phyloP scores from a whole-genome alignment of 2,329 filamentous ascomycete species.

The Phyllosticta capitalensis region DNA sequence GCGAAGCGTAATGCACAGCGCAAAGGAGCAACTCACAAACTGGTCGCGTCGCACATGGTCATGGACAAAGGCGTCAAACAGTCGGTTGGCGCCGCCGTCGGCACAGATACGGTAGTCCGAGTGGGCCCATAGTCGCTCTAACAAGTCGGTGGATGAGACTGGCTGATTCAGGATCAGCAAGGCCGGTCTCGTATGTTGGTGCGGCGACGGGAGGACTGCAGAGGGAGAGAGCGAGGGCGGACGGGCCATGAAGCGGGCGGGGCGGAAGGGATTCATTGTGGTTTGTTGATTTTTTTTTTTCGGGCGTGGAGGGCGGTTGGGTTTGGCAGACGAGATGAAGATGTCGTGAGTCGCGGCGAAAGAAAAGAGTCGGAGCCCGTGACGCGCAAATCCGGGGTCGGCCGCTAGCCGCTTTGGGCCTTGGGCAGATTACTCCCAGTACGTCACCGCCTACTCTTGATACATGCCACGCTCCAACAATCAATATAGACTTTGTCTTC shows the following conservation, averaged over 20 bases:
- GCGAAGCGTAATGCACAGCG: neutral
- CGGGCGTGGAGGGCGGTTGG: neutral
- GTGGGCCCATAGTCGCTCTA: constrained; percentile 38
- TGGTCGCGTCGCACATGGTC: constrained; percentile 11
- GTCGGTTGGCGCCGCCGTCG: constrained; percentile 80
- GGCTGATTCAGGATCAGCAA: constrained; percentile 39
- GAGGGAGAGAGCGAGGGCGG: neutral
- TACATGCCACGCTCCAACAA: neutral
- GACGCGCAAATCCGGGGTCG: neutral
- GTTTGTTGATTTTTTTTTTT: neutral
- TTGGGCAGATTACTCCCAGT: neutral
- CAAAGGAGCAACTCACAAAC: constrained; percentile 21
- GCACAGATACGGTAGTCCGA: constrained; percentile 66
- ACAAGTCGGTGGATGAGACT: constrained; percentile 39
- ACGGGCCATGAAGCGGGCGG: constrained; percentile 19
- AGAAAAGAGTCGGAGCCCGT: neutral
- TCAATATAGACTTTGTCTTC: neutral
- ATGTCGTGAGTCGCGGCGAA: no score
- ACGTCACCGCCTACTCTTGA: neutral
- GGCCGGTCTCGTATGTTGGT: constrained; percentile 18
- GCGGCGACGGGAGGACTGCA: constrained; percentile 11
- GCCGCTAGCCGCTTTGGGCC: neutral
- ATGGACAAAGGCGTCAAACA: constrained; percentile 44
- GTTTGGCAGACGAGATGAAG: neutral
- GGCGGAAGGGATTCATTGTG: constrained; percentile 14